Evolutionary conservation across 1,284 basidiomycete species (phyloP).

Genomic region (Phenoliferia sp.): DNA sequence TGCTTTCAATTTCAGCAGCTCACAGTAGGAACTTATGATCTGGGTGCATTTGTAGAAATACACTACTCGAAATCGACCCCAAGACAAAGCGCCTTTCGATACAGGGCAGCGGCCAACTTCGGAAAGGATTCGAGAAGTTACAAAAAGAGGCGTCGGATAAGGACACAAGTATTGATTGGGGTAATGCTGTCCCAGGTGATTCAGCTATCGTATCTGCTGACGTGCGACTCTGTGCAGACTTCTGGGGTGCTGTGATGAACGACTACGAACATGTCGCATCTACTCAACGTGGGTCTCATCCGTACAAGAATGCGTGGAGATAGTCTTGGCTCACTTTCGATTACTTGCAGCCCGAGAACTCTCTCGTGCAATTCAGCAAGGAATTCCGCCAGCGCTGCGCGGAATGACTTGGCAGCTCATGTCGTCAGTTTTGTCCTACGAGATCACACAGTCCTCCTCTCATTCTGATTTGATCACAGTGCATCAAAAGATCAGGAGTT

Average conservation of each 20-base stretch:
- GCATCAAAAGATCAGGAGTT: constrained; percentile 84
- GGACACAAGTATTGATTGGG: constrained; percentile 21
- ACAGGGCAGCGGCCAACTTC: not conserved
- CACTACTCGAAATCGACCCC: not conserved
- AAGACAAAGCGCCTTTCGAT: not conserved
- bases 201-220: not conserved
- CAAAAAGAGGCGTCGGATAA: not conserved
- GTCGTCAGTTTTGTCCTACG: constrained; percentile 47
- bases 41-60: not conserved
- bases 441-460: constrained; percentile 8
- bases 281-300: constrained; percentile 51
- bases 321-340: not conserved
- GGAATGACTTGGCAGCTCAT: constrained; percentile 99
- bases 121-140: constrained; percentile 1
- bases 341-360: constrained; percentile 59
- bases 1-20: not conserved
- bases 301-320: too few relatives aligned
- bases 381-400: constrained; percentile 77
- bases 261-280: constrained; percentile 83
- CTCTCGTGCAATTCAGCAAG: constrained; percentile 82
- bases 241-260: constrained; percentile 95
- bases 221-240: constrained; percentile 47
- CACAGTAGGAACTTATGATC: not conserved
- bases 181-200: not conserved
- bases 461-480: constrained; percentile 51